Evolutionary conservation across 805 yeast species (phyloP).

Genomic region (Candida takata): DNA sequence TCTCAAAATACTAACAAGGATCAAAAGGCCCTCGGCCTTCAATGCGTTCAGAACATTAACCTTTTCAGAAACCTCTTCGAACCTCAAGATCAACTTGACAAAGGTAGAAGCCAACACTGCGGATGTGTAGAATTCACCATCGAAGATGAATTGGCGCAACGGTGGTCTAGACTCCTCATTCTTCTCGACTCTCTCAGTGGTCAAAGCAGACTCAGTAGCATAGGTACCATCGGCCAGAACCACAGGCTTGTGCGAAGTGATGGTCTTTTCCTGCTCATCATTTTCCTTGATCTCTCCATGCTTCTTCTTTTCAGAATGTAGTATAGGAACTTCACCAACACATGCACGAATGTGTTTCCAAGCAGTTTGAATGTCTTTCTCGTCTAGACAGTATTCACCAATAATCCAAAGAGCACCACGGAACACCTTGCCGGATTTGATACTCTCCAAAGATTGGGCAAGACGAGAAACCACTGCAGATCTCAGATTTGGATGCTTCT

Average conservation of each 20-base stretch:
- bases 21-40: slow-evolving; percentile 90
- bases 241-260: slow-evolving; percentile 53
- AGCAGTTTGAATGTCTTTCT: slow-evolving; percentile 63
- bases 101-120: slow-evolving; percentile 83
- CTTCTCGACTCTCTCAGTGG: slow-evolving; percentile 37
- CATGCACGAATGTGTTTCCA: slow-evolving; percentile 83
- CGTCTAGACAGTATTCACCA: slow-evolving; percentile 83
- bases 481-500: slow-evolving; percentile 79
- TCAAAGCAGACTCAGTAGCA: slow-evolving; percentile 86
- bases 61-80: slow-evolving; percentile 48
- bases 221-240: slow-evolving; percentile 98
- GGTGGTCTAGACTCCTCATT: slow-evolving; percentile 49
- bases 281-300: slow-evolving; percentile 30
- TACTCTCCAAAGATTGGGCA: slow-evolving; percentile 50
- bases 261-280: slow-evolving; percentile 19
- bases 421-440: slow-evolving; percentile 83
- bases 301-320: slow-evolving; percentile 59
- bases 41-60: slow-evolving; percentile 67
- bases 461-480: slow-evolving; percentile 56
- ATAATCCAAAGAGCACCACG: slow-evolving; percentile 94
- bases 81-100: slow-evolving; percentile 79
- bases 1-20: slow-evolving; percentile 85
- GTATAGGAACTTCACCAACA: slow-evolving; percentile 87
- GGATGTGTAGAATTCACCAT: slow-evolving; percentile 87
- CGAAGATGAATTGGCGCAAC: slow-evolving; percentile 70